Percentiles rank a stretch among this genome's conserved stretches.
These are phyloP conservation scores for Aspergillus costaricaensis DNA, from an alignment of 2,329 filamentous ascomycete species.

Conservation along the genomic window DNA sequence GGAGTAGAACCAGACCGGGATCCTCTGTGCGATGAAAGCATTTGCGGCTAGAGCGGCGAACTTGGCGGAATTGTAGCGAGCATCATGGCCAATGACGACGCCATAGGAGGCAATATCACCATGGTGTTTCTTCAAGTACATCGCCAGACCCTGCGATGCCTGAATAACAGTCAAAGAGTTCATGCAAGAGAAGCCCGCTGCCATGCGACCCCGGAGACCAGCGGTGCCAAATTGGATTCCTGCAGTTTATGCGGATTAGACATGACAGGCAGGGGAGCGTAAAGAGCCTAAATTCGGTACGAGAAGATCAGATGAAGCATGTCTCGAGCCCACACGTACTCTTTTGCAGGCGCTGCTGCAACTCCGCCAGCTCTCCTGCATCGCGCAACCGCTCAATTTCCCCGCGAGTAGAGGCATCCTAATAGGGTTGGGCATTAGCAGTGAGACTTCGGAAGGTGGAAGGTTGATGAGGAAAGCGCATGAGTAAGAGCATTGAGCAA, in stretches of 20 bases:
- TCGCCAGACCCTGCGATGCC: constrained; percentile 65
- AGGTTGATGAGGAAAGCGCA: not conserved
- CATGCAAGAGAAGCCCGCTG: constrained; percentile 64
- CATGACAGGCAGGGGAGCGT: not conserved
- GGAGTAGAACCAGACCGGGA: constrained; percentile 63
- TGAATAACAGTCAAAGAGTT: constrained; percentile 63
- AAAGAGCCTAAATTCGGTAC: constrained; percentile 5
- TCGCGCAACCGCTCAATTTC: constrained; percentile 58
- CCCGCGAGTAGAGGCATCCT: constrained; percentile 54
- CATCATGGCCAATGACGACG: constrained; percentile 64
- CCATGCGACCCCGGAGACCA: constrained; percentile 65
- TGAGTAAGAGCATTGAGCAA: not conserved
- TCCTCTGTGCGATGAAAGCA: constrained; percentile 59
- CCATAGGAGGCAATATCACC: constrained; percentile 47
- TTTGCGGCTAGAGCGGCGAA: constrained; percentile 63
- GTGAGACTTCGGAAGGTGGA: not conserved
- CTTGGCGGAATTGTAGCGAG: constrained; percentile 62
- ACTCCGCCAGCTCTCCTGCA: constrained; percentile 47
- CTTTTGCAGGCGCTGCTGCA: constrained; percentile 55
- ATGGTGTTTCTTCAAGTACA: constrained; percentile 55
- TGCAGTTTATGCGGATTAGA: constrained; percentile 21
- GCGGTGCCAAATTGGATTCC: constrained; percentile 64
- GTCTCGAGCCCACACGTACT: constrained; percentile 37
- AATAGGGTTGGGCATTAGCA: constrained; percentile 14
- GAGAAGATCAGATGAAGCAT: not conserved